These are phyloP conservation scores for Zopfia rhizophila DNA, from an alignment of 2,329 filamentous ascomycete species.

Conservation along the genomic window DNA sequence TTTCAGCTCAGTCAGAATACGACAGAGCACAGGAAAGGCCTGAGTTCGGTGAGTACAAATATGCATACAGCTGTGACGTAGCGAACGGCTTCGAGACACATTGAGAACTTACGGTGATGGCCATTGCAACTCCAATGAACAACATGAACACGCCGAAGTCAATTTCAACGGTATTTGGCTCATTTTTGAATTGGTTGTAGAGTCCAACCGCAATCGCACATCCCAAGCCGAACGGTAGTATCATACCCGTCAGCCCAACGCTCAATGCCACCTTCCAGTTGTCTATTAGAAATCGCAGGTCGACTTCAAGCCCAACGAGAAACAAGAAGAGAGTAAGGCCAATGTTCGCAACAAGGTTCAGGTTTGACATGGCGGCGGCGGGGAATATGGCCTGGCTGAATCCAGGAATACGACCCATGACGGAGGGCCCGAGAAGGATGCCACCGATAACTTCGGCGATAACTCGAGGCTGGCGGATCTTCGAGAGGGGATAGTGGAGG, in stretches of 20 bases:
- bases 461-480: constrained; percentile 81
- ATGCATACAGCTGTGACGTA: neutral
- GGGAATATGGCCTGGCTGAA: constrained; percentile 84
- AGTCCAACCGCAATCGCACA: constrained; percentile 83
- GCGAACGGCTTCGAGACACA: neutral
- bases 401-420: constrained; percentile 85
- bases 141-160: constrained; percentile 72
- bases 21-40: constrained; percentile 89
- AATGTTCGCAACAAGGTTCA: constrained; percentile 82
- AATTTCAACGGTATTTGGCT: constrained; percentile 66
- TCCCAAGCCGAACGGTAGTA: constrained; percentile 83
- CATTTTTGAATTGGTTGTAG: constrained; percentile 75
- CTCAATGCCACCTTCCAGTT: constrained; percentile 85
- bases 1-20: constrained; percentile 91
- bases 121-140: constrained; percentile 92
- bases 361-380: constrained; percentile 74
- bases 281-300: constrained; percentile 77
- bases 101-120: constrained; percentile 76
- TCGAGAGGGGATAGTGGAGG: constrained; percentile 79
- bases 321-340: constrained; percentile 88
- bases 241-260: constrained; percentile 83
- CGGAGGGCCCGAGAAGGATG: constrained; percentile 84
- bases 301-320: constrained; percentile 86
- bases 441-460: constrained; percentile 89
- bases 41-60: constrained; percentile 36